These are phyloP conservation scores for Dactylellina leptospora DNA, from an alignment of 2,329 filamentous ascomycete genomes.

Conservation along the genomic window DNA sequence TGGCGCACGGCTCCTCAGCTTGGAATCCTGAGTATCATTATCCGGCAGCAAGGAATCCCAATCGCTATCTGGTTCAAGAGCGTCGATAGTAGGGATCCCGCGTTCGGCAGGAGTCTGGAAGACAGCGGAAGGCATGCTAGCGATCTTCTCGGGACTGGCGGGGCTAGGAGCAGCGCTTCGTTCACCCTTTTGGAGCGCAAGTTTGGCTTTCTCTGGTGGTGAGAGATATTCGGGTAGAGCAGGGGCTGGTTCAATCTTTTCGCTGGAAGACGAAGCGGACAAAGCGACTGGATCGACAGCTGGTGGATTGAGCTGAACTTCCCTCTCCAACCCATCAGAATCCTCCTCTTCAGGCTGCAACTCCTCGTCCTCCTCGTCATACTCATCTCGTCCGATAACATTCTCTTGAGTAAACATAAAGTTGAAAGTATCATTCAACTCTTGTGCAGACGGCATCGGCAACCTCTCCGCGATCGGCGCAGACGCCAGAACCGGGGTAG, in stretches of 20 bases:
- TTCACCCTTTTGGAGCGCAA: constrained; percentile 21
- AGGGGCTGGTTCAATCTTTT: constrained; percentile 46
- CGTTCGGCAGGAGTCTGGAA: constrained; percentile 57
- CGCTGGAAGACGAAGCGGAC: constrained; percentile 39
- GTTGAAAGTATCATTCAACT: constrained; percentile 57
- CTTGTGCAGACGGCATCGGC: constrained; percentile 56
- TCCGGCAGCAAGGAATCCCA: constrained; percentile 90
- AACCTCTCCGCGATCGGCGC: constrained; percentile 50
- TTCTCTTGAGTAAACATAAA: constrained; percentile 52
- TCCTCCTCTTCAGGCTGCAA: constrained; percentile 42
- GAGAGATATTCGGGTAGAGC: constrained; percentile 43
- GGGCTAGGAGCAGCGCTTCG: constrained; percentile 41
- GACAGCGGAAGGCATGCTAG: background rate
- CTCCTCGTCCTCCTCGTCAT: constrained; percentile 40
- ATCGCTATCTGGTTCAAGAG: constrained; percentile 76
- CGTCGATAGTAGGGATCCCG: constrained; percentile 72
- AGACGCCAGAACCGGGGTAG: constrained; percentile 42
- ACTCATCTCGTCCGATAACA: background rate
- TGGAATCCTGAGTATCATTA: constrained; percentile 74
- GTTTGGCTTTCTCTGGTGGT: constrained; percentile 40
- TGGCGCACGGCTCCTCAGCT: constrained; percentile 78
- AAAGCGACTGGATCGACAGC: constrained; percentile 18
- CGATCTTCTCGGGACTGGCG: constrained; percentile 62
- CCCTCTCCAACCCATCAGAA: constrained; percentile 41
- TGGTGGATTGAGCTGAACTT: constrained; percentile 44